Base-by-base conservation (phyloP, 257 asterid species). In the Hygrophila difformis region DNA sequence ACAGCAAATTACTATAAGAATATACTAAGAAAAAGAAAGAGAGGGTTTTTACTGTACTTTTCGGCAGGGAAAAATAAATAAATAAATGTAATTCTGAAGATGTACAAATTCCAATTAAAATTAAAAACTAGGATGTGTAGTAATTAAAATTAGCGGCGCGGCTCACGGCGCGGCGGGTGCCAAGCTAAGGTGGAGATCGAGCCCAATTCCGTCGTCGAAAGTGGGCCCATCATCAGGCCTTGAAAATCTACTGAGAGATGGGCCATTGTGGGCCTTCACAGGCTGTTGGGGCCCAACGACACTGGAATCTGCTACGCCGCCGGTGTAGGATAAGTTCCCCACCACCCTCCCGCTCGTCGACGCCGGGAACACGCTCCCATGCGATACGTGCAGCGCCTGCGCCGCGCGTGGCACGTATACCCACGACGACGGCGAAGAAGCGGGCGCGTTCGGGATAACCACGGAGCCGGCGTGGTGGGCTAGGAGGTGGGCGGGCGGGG, bases 101-200 rank as follows among this genome's bases (percentile, higher is more conserved):
- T 77, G 53, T 73, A 70, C 88, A 80, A 60, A 65, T 49, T 55
- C 49, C 49, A 41, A 57, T 19, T 28, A 15, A 29, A 44, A 37
- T 56, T 42, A 47, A 64, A 57, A 26, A 3, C 31, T 8, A 26
- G n/a, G n/a, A n/a, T n/a, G n/a, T n/a, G n/a, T n/a, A n/a, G n/a
- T n/a, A n/a, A n/a, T n/a, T n/a, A n/a, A n/a, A n/a, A n/a, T 54
- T 36, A 45, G 34, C 42, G 20, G 42, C 24, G 60, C 53, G 16
- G 41, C 43, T 74, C 51, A 79, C 48, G 93, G 92, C 55, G 74
- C 86, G 55, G 97, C 79, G 47, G 97, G 97, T 5, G 95, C 97
- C 28, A 88, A 75, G 67, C 95, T 79, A 20, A 88, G 91, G 36
- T 88, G 97, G 13, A 88, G 62, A 71, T 88, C 94, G 57, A 88